Conservation (phyloP, 768 basidiomycete species). For the Serendipita sp. region DNA sequence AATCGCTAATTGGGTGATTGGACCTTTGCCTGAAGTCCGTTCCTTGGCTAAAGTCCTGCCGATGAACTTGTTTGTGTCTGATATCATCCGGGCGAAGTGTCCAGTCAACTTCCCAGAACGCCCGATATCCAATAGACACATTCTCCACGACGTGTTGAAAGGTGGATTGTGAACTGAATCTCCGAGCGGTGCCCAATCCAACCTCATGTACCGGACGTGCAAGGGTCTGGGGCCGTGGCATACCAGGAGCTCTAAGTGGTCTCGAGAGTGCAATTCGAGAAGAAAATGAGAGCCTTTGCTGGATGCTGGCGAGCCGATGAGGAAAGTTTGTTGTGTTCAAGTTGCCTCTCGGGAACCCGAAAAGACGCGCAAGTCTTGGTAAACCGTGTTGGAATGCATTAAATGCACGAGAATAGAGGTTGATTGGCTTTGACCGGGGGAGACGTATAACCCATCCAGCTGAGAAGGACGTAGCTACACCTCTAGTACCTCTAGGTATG, state of each 20-base stretch:
- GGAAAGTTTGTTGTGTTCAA: no score
- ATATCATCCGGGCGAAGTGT: constrained; percentile 22
- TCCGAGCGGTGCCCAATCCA: constrained; percentile 60
- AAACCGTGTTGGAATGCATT: neutral
- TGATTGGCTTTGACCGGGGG: neutral
- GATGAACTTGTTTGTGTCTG: neutral
- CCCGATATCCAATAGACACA: constrained; percentile 58
- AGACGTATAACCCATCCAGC: neutral
- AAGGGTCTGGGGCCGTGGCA: constrained; percentile 16
- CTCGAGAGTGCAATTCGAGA: neutral
- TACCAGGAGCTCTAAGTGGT: neutral
- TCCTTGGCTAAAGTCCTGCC: neutral
- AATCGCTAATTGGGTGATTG: constrained; percentile 16
- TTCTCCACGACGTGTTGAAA: constrained; percentile 71
- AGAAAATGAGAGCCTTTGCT: neutral
- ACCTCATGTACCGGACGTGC: constrained; percentile 44
- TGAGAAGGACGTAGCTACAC: neutral
- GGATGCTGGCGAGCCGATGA: neutral
- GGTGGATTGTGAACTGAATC: constrained; percentile 57
- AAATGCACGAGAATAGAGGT: neutral
- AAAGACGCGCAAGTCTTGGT: neutral
- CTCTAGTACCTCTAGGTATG: neutral
- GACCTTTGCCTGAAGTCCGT: constrained; percentile 15
- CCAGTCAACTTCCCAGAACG: constrained; percentile 60
- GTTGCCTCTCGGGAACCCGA: neutral